Conservation (phyloP, 768 basidiomycete genomes). For the Trametes villosa region DNA sequence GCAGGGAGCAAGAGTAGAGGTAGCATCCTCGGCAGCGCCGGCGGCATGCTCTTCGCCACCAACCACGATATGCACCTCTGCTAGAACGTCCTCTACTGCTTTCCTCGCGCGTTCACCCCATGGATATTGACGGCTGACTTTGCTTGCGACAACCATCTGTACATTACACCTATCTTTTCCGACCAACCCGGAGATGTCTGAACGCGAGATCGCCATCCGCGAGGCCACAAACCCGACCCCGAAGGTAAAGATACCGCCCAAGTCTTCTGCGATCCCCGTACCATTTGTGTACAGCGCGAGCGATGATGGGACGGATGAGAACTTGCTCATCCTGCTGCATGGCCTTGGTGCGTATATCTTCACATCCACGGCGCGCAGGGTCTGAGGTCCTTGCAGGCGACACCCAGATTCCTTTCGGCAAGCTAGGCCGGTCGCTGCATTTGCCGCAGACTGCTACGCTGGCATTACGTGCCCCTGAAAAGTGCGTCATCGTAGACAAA, state of each 20-base stretch:
- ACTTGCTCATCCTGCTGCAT: slow-evolving; percentile 82
- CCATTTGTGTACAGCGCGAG: slow-evolving; percentile 74
- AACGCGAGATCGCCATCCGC: slow-evolving; percentile 16
- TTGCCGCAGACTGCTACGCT: slow-evolving; percentile 91
- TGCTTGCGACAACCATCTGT: not conserved
- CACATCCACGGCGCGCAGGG: not conserved
- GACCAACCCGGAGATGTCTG: not conserved
- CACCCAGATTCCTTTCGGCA: slow-evolving; percentile 75
- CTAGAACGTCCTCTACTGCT: slow-evolving; percentile 7
- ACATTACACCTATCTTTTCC: not conserved
- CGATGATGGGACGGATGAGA: slow-evolving; percentile 84
- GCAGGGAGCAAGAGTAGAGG: not conserved
- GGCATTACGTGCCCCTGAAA: slow-evolving; percentile 78
- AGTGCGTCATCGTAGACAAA: slow-evolving; percentile 46
- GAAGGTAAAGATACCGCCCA: slow-evolving; percentile 53
- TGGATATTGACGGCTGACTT: not conserved
- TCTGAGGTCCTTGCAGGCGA: slow-evolving; percentile 60
- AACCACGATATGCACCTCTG: slow-evolving; percentile 6
- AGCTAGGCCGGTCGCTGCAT: slow-evolving; percentile 71
- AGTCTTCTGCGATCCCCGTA: slow-evolving; percentile 48
- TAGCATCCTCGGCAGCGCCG: slow-evolving; percentile 1
- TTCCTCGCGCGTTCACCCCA: not conserved
- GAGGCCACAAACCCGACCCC: slow-evolving; percentile 19
- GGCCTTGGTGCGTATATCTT: slow-evolving; percentile 68
- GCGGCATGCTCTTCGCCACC: not conserved